Conservation (phyloP, 306 rosid species). For the Cucurbita ficifolia region DNA sequence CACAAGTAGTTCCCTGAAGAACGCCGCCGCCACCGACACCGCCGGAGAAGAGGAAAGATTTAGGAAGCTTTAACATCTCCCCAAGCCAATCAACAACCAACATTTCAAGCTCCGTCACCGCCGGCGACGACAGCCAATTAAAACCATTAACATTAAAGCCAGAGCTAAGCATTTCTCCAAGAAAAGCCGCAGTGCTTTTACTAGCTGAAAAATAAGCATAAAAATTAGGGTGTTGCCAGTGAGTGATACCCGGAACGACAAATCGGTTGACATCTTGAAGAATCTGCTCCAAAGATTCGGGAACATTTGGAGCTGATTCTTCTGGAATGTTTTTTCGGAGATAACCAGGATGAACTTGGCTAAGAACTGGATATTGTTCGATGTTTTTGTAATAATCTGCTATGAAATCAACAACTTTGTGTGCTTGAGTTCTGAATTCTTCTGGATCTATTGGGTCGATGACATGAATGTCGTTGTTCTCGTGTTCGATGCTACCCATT, state of each 20-base stretch:
- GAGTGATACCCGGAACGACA: constrained; percentile 28
- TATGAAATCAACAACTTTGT: constrained; percentile 22
- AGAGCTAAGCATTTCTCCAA: constrained; percentile 25
- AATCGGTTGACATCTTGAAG: constrained; percentile 16
- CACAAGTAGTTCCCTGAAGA: constrained; percentile 25
- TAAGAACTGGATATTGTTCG: constrained; percentile 17
- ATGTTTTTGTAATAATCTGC: constrained; percentile 22
- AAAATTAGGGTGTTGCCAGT: constrained; percentile 24
- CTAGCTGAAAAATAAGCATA: constrained; percentile 15
- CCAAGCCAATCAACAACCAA: constrained; percentile 36
- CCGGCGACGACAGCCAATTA: constrained; percentile 35
- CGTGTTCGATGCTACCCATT: constrained; percentile 6
- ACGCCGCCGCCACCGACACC: constrained; percentile 17
- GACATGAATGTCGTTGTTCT: not conserved
- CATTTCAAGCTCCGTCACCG: constrained; percentile 28
- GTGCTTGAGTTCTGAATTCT: constrained; percentile 25
- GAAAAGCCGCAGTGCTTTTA: constrained; percentile 12
- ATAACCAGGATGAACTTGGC: constrained; percentile 24
- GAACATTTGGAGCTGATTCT: constrained; percentile 11
- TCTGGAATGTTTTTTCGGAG: constrained; percentile 10
- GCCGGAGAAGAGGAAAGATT: constrained; percentile 21
- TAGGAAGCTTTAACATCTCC: constrained; percentile 22
- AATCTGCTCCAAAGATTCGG: constrained; percentile 23
- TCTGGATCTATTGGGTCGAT: constrained; percentile 13
- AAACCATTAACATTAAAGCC: constrained; percentile 23